These are phyloP conservation scores for Aspergillus affinis DNA, from an alignment of 495 filamentous ascomycete species.

Conservation along the genomic window DNA sequence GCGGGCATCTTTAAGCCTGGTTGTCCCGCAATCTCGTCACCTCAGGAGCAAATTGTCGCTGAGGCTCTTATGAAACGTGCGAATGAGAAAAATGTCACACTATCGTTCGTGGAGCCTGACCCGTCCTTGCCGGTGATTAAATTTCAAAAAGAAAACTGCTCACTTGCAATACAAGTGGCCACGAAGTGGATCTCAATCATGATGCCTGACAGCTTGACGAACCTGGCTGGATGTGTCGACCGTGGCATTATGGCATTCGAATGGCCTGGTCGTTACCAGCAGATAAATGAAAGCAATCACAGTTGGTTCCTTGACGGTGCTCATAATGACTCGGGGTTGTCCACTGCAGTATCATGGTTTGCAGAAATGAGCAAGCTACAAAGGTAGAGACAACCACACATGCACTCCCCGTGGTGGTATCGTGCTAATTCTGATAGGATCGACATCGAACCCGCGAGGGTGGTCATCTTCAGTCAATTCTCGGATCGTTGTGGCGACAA, in stretches of 20 bases:
- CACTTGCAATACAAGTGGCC: conserved; percentile 1
- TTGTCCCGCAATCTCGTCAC: conserved; percentile 3
- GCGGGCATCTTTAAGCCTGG: conserved; percentile 5
- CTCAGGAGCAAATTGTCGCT: not conserved
- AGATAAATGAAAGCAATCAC: conserved; percentile 1
- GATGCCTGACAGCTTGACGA: not conserved
- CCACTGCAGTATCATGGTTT: conserved; percentile 1
- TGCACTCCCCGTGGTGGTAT: not conserved
- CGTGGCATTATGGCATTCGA: not conserved
- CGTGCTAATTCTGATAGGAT: conserved; percentile 1
- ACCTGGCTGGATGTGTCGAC: conserved; percentile 1
- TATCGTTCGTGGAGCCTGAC: conserved; percentile 1
- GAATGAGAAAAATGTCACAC: conserved; percentile 3
- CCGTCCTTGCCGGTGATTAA: conserved; percentile 1
- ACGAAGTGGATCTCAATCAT: conserved; percentile 1
- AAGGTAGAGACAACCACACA: conserved; percentile 1
- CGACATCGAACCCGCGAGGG: conserved; percentile 1
- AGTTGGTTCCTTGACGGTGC: conserved; percentile 7
- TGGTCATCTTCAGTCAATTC: not conserved
- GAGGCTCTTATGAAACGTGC: conserved; percentile 7
- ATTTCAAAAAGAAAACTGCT: conserved; percentile 4
- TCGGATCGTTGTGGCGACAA: conserved; percentile 1
- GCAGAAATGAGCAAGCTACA: not conserved
- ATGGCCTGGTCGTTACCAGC: conserved; percentile 5
- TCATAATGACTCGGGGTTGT: conserved; percentile 1